Percentiles rank a stretch among this genome's conserved stretches.
Conservation (phyloP, 768 basidiomycete genomes). For the Agaricus subrufescens region DNA sequence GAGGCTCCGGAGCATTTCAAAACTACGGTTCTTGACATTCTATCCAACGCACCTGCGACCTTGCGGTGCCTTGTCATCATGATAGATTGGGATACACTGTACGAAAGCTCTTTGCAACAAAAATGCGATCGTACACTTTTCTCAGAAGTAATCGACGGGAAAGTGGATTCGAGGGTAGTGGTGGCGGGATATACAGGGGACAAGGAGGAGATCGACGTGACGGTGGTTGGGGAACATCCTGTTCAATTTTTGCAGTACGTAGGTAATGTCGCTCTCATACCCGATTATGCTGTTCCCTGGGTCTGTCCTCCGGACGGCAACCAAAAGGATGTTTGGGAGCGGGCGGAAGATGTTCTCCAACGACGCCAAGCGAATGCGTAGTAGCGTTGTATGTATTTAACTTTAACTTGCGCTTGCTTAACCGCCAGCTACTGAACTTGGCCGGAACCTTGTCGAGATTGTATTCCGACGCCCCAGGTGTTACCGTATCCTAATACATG, state of each 20-base stretch:
- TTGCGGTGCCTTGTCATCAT: background rate
- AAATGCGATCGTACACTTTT: constrained; percentile 1
- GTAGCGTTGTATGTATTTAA: background rate
- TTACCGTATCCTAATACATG: too few species aligned
- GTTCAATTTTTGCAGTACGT: constrained; percentile 2
- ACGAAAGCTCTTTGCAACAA: constrained; percentile 3
- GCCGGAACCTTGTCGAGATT: too few species aligned
- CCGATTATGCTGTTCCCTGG: constrained; percentile 3
- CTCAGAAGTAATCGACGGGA: constrained; percentile 1
- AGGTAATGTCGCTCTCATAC: background rate
- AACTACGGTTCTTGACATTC: background rate
- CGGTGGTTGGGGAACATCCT: constrained; percentile 1
- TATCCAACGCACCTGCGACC: background rate
- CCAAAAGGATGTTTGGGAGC: background rate
- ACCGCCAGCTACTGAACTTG: too few species aligned
- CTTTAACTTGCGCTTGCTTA: too few species aligned
- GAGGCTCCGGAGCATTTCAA: background rate
- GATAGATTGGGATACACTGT: constrained; percentile 1
- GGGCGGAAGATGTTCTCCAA: constrained; percentile 1
- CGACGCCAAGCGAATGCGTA: background rate
- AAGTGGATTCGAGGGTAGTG: background rate
- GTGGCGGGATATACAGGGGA: background rate
- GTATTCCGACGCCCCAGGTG: too few species aligned
- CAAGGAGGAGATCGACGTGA: constrained; percentile 2
- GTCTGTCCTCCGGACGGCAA: background rate